Evolutionary conservation across 768 basidiomycete species (phyloP).

Genomic region (Tulasnella sp.): DNA sequence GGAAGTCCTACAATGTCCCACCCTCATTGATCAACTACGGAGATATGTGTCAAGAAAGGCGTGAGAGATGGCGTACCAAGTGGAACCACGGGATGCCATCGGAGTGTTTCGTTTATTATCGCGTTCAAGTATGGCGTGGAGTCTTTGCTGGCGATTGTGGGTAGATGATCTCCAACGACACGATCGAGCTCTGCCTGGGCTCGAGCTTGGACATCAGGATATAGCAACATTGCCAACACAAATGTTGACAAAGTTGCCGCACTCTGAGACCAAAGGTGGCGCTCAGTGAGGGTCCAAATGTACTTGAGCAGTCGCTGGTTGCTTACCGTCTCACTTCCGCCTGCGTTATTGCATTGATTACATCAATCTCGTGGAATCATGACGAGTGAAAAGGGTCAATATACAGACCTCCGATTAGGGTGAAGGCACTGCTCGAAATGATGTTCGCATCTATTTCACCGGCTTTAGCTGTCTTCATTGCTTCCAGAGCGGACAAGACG

Average conservation of each 20-base stretch:
- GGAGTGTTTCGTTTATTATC: conserved; percentile 1
- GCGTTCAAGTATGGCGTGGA: conserved; percentile 12
- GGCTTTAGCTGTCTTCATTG: too few species aligned
- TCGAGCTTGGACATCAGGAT: conserved; percentile 1
- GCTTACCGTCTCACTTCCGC: too few species aligned
- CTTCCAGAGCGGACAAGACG: too few species aligned
- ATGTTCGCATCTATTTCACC: too few species aligned
- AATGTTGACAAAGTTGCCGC: conserved; percentile 1
- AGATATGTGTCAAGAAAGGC: neutral
- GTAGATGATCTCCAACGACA: neutral
- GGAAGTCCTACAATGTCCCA: neutral
- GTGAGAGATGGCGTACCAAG: neutral
- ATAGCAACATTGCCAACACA: conserved; percentile 14
- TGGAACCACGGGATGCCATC: neutral
- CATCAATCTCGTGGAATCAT: too few species aligned
- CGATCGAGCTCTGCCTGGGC: conserved; percentile 11
- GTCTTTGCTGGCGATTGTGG: conserved; percentile 11
- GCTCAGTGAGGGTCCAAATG: too few species aligned
- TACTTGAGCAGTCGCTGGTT: too few species aligned
- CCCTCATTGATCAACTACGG: neutral
- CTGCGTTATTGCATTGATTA: too few species aligned
- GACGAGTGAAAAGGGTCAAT: too few species aligned
- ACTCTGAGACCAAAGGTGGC: neutral
- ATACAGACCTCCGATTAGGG: too few species aligned
- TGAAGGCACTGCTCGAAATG: too few species aligned